Evolutionary conservation across 176 grass and related monocot species (phyloP), one percentile per base, ranked within the genome.

Genomic region (Raddia guianensis): DNA sequence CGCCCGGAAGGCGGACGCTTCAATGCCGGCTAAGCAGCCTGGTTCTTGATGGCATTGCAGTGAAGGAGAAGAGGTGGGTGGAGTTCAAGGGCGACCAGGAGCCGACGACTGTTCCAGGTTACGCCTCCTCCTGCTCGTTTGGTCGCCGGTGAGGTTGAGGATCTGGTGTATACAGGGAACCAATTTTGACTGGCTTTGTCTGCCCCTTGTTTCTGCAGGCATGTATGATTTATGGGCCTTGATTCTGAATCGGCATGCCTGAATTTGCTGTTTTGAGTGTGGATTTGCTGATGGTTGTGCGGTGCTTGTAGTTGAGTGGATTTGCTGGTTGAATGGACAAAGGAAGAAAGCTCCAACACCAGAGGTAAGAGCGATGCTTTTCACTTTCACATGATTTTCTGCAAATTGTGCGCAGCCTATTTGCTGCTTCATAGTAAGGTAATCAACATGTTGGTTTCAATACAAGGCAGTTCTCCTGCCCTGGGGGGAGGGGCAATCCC

Each of bases 251-350:
- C 47, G 7, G 8, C 37, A 18, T 87, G 5, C 6, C 73, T 60
- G 47, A 63, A 27, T 81, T 65, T 51, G 3, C 32, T 68, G 40
- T 7, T 42, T 61, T 27, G 27, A 27, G 35, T 10, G 7, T 88
- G 44, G 20, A 48, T 70, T 80, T 55, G 73, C 67, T 81, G 52
- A 78, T 68, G 63, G 46, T 16, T 61, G 10, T 78, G 53, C 72
- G 8, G 16, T 85, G 53, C 16, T 82, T 98, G 83, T 76, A 94
- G 95, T 98, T 68, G 95, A 98, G 90, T 98, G 95, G 95, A 98
- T 93, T 87, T 98, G 95, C 95, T 98, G 92, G 95, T 87, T 98
- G 86, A 98, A 98, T 86, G 90, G 95, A 18, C 95, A 98, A 59
- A 91, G 92, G 63, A 95, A 89, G 92, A 93, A 86, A 88, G 81